phyloP scores from a whole-genome alignment of 805 yeast species.

The Torulaspora gathmanii region DNA sequence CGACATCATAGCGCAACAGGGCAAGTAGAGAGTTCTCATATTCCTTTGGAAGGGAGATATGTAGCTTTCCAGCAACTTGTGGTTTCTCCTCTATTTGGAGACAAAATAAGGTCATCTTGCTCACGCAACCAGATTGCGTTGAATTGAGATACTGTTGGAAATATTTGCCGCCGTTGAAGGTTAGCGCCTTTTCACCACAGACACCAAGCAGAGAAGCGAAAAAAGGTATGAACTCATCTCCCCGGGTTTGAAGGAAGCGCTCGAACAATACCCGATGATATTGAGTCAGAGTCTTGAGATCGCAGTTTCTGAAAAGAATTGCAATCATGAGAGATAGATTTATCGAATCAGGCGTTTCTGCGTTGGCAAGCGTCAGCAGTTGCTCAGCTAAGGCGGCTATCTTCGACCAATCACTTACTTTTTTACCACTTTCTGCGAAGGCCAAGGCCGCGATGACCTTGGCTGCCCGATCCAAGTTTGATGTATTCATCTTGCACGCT shows the following conservation, averaged over 20 bases:
- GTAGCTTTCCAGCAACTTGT: constrained; percentile 35
- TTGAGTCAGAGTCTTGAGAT: constrained; percentile 44
- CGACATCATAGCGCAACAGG: constrained; percentile 8
- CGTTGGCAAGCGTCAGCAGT: constrained; percentile 11
- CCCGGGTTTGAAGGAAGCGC: constrained; percentile 38
- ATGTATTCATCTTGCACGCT: constrained; percentile 10
- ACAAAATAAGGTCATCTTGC: constrained; percentile 35
- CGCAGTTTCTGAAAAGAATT: constrained; percentile 53
- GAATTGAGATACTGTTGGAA: constrained; percentile 47
- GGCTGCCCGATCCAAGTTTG: constrained; percentile 31
- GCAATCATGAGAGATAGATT: constrained; percentile 45
- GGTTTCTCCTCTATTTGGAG: constrained; percentile 35
- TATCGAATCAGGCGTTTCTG: constrained; percentile 16
- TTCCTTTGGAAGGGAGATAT: constrained; percentile 28
- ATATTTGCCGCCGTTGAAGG: constrained; percentile 40
- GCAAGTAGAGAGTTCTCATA: constrained; percentile 14
- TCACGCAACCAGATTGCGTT: constrained; percentile 9
- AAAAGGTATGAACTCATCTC: constrained; percentile 45
- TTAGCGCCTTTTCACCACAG: constrained; percentile 42
- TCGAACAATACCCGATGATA: constrained; percentile 44
- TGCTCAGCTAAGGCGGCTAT: constrained; percentile 14
- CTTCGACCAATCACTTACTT: constrained; percentile 50
- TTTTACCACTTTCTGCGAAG: constrained; percentile 69
- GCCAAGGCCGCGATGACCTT: constrained; percentile 46
- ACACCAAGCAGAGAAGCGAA: constrained; percentile 36